Evolutionary conservation across 768 basidiomycete species (phyloP).

Genomic region (Panaeolus papilionaceus): DNA sequence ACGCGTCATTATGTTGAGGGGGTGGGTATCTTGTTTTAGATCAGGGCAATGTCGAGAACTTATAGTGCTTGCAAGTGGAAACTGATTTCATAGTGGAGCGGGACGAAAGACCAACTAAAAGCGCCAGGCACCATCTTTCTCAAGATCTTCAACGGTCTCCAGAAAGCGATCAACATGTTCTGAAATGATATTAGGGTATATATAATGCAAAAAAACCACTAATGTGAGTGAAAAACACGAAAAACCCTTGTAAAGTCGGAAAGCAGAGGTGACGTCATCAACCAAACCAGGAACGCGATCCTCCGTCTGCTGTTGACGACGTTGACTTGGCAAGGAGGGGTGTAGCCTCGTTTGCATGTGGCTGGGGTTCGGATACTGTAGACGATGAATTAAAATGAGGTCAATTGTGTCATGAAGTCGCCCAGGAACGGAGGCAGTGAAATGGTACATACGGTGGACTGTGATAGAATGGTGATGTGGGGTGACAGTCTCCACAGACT

Average conservation of each 20-base stretch:
- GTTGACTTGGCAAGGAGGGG: conserved; percentile 11
- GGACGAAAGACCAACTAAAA: not conserved
- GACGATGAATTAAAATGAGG: not conserved
- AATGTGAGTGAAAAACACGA: not conserved
- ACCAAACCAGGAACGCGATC: conserved; percentile 10
- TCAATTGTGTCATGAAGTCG: not conserved
- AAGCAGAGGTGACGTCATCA: conserved; percentile 3
- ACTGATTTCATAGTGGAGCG: conserved; percentile 2
- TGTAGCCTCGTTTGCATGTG: not conserved
- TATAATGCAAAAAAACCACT: not conserved
- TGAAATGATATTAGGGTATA: conserved; percentile 9
- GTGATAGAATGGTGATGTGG: conserved; percentile 8
- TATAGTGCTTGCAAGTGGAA: not conserved
- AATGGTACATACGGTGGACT: not conserved
- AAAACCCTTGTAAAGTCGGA: not conserved
- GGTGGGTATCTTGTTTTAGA: not conserved
- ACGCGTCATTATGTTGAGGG: not conserved
- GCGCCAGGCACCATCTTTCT: not conserved
- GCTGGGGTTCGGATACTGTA: not conserved
- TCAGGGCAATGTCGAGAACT: not conserved
- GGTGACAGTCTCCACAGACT: not conserved
- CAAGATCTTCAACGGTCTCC: not conserved
- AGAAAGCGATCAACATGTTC: not conserved
- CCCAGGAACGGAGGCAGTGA: not conserved
- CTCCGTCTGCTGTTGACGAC: not conserved